Evolutionary conservation across 108 stramenopile species (phyloP), one percentile per base, ranked within the genome.

Genomic region (Hondaea fermentalgiana): DNA sequence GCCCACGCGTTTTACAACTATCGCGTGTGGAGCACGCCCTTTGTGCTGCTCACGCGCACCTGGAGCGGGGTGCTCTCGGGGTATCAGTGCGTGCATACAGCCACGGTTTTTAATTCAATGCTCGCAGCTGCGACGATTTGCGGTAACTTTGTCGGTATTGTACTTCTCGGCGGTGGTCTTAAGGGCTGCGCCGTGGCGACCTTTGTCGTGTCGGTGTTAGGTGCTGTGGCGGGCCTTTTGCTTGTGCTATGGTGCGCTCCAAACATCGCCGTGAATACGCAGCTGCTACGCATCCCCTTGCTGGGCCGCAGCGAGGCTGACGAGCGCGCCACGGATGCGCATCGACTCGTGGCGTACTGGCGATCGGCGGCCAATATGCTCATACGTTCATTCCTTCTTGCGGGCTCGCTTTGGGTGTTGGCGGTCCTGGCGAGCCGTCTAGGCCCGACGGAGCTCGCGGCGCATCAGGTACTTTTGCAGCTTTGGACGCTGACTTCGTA

Each of bases 401-500:
- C 59, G 17, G 59, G 60, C 44, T 60, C 60, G 42, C 5, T 88
- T 5, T 88, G 88, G 88, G 25, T 43, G 14, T 17, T 88, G 88
- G 59, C 88, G 17, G 60, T 88, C 19, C 10, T 88, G 19, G 88
- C 88, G 5, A 49, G 45, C 25, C 59, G 88, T 21, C 60, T 88
- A 3, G 88, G 88, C 28, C 35, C 88, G 5, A 49, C 43, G 10
- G 19, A 44, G 60, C 60, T 69, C 23, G 59, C 88, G 5, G 88
- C 88, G 5, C 88, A 88, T 4, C 60, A 69, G 60, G 49, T 88
- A 5, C 42, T 44, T 10, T 42, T 88, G 59, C 60, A 64, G 29
- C 60, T 88, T 5, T 88, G 88, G 88, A 88, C 60, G 47, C 59
- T 64, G 60, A 88, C 88, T 16, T 64, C 60, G 60, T 88, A 88